Percentiles rank a stretch among this genome's conserved stretches.
These are phyloP conservation scores for Coemansia sp. DNA, from an alignment of 192 early-diverging fungal species.

Conservation along the genomic window DNA sequence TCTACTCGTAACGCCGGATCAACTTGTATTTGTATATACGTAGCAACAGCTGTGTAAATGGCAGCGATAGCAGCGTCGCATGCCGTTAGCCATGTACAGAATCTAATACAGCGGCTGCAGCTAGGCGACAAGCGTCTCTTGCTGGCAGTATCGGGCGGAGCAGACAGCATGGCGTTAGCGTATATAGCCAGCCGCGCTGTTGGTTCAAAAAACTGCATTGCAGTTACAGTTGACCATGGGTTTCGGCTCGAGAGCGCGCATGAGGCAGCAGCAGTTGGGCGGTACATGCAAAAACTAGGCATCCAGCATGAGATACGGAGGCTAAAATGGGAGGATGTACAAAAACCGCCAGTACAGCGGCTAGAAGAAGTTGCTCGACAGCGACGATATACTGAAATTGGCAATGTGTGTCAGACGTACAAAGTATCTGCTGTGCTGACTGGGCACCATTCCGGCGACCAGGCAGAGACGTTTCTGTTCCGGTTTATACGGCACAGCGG, in stretches of 20 bases:
- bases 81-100: slow-evolving; percentile 17
- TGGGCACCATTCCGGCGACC: slow-evolving; percentile 51
- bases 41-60: neutral
- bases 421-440: slow-evolving; percentile 31
- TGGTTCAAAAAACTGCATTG: slow-evolving; percentile 26
- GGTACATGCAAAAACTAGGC: slow-evolving; percentile 28
- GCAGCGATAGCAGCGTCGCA: neutral
- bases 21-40: neutral
- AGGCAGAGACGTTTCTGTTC: slow-evolving; percentile 52
- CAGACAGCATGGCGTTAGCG: slow-evolving; percentile 55
- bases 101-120: slow-evolving; percentile 18
- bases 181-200: slow-evolving; percentile 32
- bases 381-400: slow-evolving; percentile 32
- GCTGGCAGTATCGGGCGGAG: slow-evolving; percentile 54
- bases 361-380: slow-evolving; percentile 44
- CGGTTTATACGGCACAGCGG: slow-evolving; percentile 45
- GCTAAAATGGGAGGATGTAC: slow-evolving; percentile 17
- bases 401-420: slow-evolving; percentile 7
- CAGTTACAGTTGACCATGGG: slow-evolving; percentile 50
- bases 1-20: too few relatives aligned
- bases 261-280: slow-evolving; percentile 33
- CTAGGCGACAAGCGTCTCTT: slow-evolving; percentile 29
- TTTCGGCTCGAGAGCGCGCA: slow-evolving; percentile 39
- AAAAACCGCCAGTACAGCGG: slow-evolving; percentile 18
- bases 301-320: slow-evolving; percentile 28